Percentiles rank a stretch among this genome's conserved stretches.
These are phyloP conservation scores for Acer campestre DNA, from an alignment of 345 rosid species.

Conservation along the genomic window DNA sequence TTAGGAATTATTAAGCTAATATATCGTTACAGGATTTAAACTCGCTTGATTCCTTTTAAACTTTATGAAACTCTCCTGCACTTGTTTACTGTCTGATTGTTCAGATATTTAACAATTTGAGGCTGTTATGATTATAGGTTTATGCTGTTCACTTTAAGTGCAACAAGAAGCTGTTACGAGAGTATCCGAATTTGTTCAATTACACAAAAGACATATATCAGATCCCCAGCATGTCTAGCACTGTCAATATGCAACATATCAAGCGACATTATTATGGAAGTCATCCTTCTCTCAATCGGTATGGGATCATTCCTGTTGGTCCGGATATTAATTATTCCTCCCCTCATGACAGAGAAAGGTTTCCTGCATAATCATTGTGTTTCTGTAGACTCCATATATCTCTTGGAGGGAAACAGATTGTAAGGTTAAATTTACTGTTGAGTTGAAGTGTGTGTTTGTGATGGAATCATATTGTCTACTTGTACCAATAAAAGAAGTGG, in stretches of 20 bases:
- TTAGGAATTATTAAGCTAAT: neutral
- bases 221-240: conserved; percentile 53
- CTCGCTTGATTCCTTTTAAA: neutral
- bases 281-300: conserved; percentile 69
- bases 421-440: neutral
- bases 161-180: conserved; percentile 72
- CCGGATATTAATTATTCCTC: conserved; percentile 61
- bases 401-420: neutral
- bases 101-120: conserved; percentile 1
- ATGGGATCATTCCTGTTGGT: conserved; percentile 66
- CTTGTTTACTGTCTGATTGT: neutral
- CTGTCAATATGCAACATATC: conserved; percentile 71
- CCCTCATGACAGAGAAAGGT: conserved; percentile 59
- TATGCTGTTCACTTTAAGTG: conserved; percentile 83
- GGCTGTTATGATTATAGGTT: conserved; percentile 37
- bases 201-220: conserved; percentile 71
- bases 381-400: neutral
- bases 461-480: neutral
- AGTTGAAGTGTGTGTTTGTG: neutral
- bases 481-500: neutral
- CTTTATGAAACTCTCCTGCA: neutral
- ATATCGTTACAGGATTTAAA: neutral
- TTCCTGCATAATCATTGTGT: conserved; percentile 28
- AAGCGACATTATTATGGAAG: conserved; percentile 80
- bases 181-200: conserved; percentile 70